Base-by-base conservation (phyloP, 257 asterid genomes). In the Agastache rugosa region DNA sequence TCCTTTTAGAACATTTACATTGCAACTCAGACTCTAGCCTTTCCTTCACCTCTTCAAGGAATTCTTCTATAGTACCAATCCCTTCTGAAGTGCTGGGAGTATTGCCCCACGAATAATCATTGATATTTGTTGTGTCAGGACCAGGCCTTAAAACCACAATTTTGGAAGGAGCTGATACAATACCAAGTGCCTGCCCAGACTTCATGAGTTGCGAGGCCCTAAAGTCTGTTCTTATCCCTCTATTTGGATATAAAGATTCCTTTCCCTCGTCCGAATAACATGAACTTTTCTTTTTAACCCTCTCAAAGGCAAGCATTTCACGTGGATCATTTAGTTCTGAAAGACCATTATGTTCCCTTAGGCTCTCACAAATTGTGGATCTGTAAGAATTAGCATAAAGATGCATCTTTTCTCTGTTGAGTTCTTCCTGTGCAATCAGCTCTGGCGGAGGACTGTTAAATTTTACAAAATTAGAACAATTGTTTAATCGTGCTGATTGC, bases 41-140 rank as follows among this genome's bases (percentile, higher is more conserved):
- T 83, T 89, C 96, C 87, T 90, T 95, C 65, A 95, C 99, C 83
- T 95, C 97, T 77, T 85, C 88, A 23, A 95, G 99, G 76, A 95
- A 95, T 66, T 89, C 93, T 81, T 88, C 92, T 63, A 95, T 89
- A 34, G 85, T 87, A 78, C 84, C 92, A 66, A 86, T 76, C 66
- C 69, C 98, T 80, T 74, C 94, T 8, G 96, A 90, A 75, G 84
- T 74, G 53, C 96, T 86, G 2, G 98, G 96, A 62, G 98, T 84
- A 85, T 85, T 92, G 76, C 75, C 82, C 93, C 96, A 90, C 1
- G 92, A 87, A 63, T 86, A 88, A 48, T 87, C 91, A 15, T 35
- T 74, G 67, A 79, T 73, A 62, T 80, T 80, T 51, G 80, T 69
- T 74, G 85, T 81, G 59, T 90, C 95, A 31, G 89, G 92, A 55